Conservation (phyloP, 345 rosid species). For the Eucalyptus leucophloia region DNA sequence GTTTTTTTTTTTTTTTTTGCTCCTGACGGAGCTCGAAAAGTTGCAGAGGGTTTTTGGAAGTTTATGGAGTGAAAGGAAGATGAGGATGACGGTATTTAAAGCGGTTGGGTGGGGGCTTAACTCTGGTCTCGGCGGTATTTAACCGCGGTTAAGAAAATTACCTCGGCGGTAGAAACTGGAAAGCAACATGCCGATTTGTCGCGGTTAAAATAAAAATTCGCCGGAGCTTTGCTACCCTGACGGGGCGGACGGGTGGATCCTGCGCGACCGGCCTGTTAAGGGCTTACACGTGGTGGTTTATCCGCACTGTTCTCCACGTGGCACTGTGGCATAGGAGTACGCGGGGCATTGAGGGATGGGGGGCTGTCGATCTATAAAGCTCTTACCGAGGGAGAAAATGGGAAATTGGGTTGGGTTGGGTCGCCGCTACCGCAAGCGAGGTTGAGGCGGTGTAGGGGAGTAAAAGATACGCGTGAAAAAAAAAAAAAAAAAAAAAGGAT, state of each 20-base stretch:
- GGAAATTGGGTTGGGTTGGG: neutral
- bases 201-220: neutral
- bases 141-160: neutral
- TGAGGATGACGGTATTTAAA: neutral
- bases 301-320: neutral
- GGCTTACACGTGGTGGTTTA: neutral
- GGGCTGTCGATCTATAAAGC: neutral
- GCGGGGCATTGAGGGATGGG: neutral
- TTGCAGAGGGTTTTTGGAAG: neutral
- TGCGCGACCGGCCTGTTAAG: neutral
- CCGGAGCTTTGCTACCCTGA: neutral
- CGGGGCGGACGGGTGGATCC: neutral
- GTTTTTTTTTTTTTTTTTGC: neutral
- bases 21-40: neutral
- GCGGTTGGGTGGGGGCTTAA: neutral
- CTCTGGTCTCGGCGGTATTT: neutral
- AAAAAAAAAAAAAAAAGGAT: neutral
- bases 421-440: neutral
- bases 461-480: neutral
- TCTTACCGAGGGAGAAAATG: neutral
- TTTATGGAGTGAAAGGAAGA: neutral
- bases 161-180: neutral
- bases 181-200: neutral
- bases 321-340: too few relatives aligned
- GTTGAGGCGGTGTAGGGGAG: neutral